Conservation (phyloP, 2,329 filamentous ascomycete genomes). For the Cordyceps farinosa region DNA sequence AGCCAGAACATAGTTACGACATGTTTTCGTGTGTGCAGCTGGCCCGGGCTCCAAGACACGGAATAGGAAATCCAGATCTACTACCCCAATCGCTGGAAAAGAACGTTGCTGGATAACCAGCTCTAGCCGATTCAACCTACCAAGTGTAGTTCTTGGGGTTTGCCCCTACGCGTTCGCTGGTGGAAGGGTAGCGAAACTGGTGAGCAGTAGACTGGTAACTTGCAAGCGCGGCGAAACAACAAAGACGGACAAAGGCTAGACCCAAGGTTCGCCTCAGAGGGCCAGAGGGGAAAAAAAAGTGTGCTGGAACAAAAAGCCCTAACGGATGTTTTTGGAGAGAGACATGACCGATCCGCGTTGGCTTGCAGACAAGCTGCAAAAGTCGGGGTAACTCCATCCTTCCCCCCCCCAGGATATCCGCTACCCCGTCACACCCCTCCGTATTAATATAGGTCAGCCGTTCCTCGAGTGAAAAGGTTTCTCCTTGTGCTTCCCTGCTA, state of each 20-base stretch:
- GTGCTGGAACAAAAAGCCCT: neutral
- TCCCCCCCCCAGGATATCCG: neutral
- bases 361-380: constrained; percentile 2
- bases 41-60: neutral
- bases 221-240: no score
- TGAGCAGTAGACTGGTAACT: no score
- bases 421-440: constrained; percentile 5
- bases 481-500: neutral
- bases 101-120: no score
- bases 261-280: no score
- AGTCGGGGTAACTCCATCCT: constrained; percentile 10
- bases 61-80: neutral
- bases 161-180: no score
- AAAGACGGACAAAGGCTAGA: no score
- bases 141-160: no score
- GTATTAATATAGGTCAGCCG: constrained; percentile 6
- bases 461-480: neutral
- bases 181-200: no score
- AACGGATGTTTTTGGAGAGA: neutral
- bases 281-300: neutral
- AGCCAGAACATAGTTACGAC: neutral
- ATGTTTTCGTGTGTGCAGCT: neutral
- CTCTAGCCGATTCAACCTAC: no score
- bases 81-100: neutral
- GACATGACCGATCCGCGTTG: neutral